Conservation (phyloP, 805 yeast genomes). For the Spathaspora arborariae region DNA sequence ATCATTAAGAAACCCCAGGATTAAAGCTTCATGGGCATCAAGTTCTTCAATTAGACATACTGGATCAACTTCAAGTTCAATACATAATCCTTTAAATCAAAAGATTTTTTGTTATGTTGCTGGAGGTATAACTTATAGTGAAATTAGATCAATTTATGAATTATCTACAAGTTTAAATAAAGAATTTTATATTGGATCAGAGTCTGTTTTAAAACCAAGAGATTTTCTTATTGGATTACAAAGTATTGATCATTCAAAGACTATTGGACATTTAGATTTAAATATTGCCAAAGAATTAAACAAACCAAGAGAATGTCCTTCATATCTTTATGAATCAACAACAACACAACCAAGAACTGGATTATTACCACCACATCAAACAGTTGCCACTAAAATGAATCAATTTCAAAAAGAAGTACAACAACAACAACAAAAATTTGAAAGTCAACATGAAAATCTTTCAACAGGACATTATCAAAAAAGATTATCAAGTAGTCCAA, state of each 20-base stretch:
- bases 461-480: neutral
- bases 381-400: neutral
- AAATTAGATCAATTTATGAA: conserved; percentile 71
- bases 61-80: neutral
- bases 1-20: conserved; percentile 66
- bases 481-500: neutral
- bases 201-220: conserved; percentile 60
- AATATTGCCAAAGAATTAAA: conserved; percentile 22
- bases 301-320: conserved; percentile 40
- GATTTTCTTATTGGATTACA: conserved; percentile 43
- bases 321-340: conserved; percentile 32
- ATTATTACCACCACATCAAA: conserved; percentile 1
- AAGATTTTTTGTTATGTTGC: conserved; percentile 76
- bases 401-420: conserved; percentile 8
- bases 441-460: conserved; percentile 3
- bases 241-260: conserved; percentile 31
- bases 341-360: conserved; percentile 7
- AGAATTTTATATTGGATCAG: conserved; percentile 81
- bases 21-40: conserved; percentile 73
- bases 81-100: conserved; percentile 41
- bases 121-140: conserved; percentile 88
- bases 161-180: conserved; percentile 57
- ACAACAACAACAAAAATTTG: conserved; percentile 7
- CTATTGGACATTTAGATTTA: conserved; percentile 41
- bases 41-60: conserved; percentile 4